phyloP scores from a whole-genome alignment of 805 yeast genomes.

The Yarrowia sp. region DNA sequence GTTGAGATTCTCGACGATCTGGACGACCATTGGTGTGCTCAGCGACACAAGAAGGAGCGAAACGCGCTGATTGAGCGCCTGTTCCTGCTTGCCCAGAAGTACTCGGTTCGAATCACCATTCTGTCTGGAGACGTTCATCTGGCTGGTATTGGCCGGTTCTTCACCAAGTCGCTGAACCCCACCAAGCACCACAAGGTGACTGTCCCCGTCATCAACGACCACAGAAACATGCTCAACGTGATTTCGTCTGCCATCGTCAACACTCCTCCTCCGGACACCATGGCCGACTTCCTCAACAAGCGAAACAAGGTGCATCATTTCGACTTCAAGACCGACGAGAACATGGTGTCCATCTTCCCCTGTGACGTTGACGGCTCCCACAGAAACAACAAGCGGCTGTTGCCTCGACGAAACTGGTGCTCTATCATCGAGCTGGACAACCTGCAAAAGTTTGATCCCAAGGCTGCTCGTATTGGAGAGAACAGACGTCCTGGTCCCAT shows the following conservation, averaged over 20 bases:
- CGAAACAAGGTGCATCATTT: slow-evolving; percentile 74
- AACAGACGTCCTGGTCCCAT: slow-evolving; percentile 39
- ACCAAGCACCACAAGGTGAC: slow-evolving; percentile 63
- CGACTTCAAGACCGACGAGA: slow-evolving; percentile 73
- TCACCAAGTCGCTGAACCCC: slow-evolving; percentile 62
- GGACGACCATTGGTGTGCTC: slow-evolving; percentile 96
- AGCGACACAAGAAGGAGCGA: slow-evolving; percentile 84
- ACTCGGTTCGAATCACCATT: slow-evolving; percentile 79
- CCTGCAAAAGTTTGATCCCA: slow-evolving; percentile 17
- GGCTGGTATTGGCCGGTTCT: slow-evolving; percentile 81
- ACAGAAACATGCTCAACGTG: slow-evolving; percentile 75
- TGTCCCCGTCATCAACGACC: slow-evolving; percentile 35
- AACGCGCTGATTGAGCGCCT: slow-evolving; percentile 68
- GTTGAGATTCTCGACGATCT: slow-evolving; percentile 91
- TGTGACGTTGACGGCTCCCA: slow-evolving; percentile 62
- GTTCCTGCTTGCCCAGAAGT: slow-evolving; percentile 67
- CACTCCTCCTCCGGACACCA: slow-evolving; percentile 89
- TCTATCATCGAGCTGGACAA: slow-evolving; percentile 49
- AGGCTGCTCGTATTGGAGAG: slow-evolving; percentile 33
- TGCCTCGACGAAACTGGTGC: slow-evolving; percentile 65
- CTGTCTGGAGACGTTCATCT: slow-evolving; percentile 94
- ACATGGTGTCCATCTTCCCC: slow-evolving; percentile 74
- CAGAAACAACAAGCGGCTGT: slow-evolving; percentile 59
- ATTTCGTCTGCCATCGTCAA: slow-evolving; percentile 90
- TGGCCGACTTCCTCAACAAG: slow-evolving; percentile 75